Evolutionary conservation across 2,329 filamentous ascomycete genomes (phyloP).

Genomic region (Xylaria sp.): DNA sequence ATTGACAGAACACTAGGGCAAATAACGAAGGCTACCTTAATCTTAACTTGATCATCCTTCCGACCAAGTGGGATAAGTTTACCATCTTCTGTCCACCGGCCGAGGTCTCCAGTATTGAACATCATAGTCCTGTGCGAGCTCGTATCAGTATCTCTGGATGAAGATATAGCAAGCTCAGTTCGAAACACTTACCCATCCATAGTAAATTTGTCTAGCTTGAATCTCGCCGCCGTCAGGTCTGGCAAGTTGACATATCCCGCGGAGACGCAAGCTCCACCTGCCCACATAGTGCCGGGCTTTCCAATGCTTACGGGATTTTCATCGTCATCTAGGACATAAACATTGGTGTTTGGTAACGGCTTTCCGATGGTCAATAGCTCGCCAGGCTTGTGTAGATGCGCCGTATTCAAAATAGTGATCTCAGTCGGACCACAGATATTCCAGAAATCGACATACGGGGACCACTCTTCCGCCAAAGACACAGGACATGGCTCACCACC

Average conservation of each 20-base stretch:
- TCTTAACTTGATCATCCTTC: conserved; percentile 71
- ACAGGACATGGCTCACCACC: conserved; percentile 62
- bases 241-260: conserved; percentile 66
- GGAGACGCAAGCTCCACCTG: conserved; percentile 65
- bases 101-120: conserved; percentile 71
- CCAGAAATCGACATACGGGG: conserved; percentile 59
- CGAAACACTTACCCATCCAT: conserved; percentile 59
- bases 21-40: conserved; percentile 57
- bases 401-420: conserved; percentile 69
- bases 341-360: conserved; percentile 66
- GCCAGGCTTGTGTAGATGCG: conserved; percentile 61
- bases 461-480: conserved; percentile 67
- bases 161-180: neutral
- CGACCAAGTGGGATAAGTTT: conserved; percentile 66
- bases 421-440: conserved; percentile 71
- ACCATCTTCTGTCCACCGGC: conserved; percentile 64
- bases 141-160: conserved; percentile 16
- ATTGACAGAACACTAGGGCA: conserved; percentile 8
- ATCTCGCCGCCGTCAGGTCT: conserved; percentile 61
- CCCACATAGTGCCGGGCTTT: conserved; percentile 65
- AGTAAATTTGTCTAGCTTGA: conserved; percentile 62
- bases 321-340: conserved; percentile 64
- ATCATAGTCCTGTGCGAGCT: conserved; percentile 56
- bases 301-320: conserved; percentile 59
- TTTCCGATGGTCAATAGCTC: conserved; percentile 63